Percentiles rank a stretch among this genome's conserved stretches.
phyloP scores from a whole-genome alignment of 495 filamentous ascomycete species.

The Penicillium coprophilum region DNA sequence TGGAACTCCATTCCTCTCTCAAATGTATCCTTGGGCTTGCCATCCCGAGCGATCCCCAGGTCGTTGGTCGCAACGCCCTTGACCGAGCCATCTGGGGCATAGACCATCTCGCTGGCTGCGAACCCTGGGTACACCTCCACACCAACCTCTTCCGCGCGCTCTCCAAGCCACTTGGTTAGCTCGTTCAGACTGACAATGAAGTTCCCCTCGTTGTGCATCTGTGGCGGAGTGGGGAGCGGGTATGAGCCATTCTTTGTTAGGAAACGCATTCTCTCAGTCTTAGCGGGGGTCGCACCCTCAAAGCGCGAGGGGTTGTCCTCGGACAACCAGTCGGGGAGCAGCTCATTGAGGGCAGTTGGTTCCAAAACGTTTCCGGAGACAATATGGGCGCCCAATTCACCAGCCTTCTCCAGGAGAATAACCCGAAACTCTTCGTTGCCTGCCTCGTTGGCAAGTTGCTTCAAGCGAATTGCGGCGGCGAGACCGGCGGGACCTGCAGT shows the following conservation, averaged over 20 bases:
- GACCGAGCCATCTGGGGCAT: slow-evolving; percentile 80
- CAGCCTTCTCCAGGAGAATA: slow-evolving; percentile 89
- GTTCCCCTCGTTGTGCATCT: slow-evolving; percentile 98
- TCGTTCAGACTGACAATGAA: slow-evolving; percentile 96
- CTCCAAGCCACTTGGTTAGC: slow-evolving; percentile 90
- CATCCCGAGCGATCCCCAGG: slow-evolving; percentile 74
- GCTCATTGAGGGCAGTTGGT: slow-evolving; percentile 82
- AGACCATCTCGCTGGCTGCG: slow-evolving; percentile 89
- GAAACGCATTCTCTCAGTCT: slow-evolving; percentile 86
- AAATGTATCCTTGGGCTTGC: slow-evolving; percentile 86
- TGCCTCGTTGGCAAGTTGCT: slow-evolving; percentile 93
- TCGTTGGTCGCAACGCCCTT: slow-evolving; percentile 97
- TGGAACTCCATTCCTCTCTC: slow-evolving; percentile 99
- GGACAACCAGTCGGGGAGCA: slow-evolving; percentile 90
- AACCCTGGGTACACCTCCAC: slow-evolving; percentile 99
- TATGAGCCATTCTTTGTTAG: slow-evolving; percentile 79
- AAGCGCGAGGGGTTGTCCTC: slow-evolving; percentile 85
- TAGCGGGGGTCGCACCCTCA: slow-evolving; percentile 77
- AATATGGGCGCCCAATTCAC: slow-evolving; percentile 92
- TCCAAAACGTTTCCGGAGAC: slow-evolving; percentile 95
- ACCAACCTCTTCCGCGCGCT: slow-evolving; percentile 93
- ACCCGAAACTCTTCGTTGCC: slow-evolving; percentile 96
- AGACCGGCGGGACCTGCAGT: slow-evolving; percentile 79
- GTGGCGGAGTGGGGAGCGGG: slow-evolving; percentile 83
- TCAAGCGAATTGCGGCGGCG: slow-evolving; percentile 87